Percentiles rank a stretch among this genome's conserved stretches.
These are phyloP conservation scores for Hypomontagnella monticulosa DNA, from an alignment of 495 filamentous ascomycete species.

Conservation along the genomic window DNA sequence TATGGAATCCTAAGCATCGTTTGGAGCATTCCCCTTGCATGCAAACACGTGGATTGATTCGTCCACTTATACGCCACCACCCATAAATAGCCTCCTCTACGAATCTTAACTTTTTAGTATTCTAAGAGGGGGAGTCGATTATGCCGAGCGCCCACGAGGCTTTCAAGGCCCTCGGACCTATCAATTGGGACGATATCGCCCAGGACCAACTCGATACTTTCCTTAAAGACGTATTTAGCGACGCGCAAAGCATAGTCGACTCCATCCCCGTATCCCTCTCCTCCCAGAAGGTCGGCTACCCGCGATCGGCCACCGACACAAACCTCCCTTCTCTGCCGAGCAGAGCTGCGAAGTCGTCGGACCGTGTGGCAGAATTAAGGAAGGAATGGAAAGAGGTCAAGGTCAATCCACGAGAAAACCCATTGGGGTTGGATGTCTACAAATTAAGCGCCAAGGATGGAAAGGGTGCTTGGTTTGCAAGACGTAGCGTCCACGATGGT, in stretches of 20 bases:
- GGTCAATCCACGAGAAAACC: slow-evolving; percentile 74
- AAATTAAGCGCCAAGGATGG: slow-evolving; percentile 82
- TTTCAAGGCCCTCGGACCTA: slow-evolving; percentile 76
- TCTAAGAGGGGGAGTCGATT: not conserved
- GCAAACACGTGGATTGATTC: not conserved
- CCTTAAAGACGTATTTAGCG: slow-evolving; percentile 64
- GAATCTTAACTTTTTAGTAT: not conserved
- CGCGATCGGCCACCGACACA: slow-evolving; percentile 47
- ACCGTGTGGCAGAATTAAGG: slow-evolving; percentile 57
- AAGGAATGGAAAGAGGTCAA: slow-evolving; percentile 91
- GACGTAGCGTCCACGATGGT: slow-evolving; percentile 79
- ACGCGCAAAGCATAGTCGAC: slow-evolving; percentile 76
- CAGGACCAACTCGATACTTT: slow-evolving; percentile 65
- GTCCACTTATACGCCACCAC: slow-evolving; percentile 1
- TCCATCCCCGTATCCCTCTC: slow-evolving; percentile 67
- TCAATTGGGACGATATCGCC: slow-evolving; percentile 71
- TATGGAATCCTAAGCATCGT: slow-evolving; percentile 5
- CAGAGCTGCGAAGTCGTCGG: slow-evolving; percentile 40
- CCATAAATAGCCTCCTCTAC: not conserved
- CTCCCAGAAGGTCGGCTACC: slow-evolving; percentile 41
- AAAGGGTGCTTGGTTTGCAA: slow-evolving; percentile 87
- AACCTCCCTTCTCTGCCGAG: slow-evolving; percentile 30
- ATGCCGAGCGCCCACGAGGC: slow-evolving; percentile 77
- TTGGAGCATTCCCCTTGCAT: not conserved
- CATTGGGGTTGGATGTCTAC: slow-evolving; percentile 78